Base-by-base conservation (phyloP, 2,329 filamentous ascomycete species). In the Ustilaginoidea virens region DNA sequence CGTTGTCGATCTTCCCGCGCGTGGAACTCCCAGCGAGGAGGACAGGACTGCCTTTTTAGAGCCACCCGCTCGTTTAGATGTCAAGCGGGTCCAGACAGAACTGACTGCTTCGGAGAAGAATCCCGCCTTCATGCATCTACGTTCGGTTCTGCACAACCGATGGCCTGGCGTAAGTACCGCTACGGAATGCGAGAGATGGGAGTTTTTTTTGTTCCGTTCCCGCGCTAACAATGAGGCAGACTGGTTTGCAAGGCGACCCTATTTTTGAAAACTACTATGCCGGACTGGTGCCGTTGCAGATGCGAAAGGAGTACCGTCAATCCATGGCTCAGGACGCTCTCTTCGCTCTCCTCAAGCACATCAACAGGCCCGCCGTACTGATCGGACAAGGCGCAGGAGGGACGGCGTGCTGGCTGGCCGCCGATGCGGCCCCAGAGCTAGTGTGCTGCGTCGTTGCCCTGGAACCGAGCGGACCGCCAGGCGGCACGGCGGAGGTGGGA, bases 391-490 rank as follows among this genome's bases (percentile, higher is more conserved):
- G 61, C 1, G 55, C 66, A 11, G 60, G 61, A 4, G 56, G 58
- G 1, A 49, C 49, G 8, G 55, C 56, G 33, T 56, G 51, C 7
- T 66, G 56, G 56, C 49, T 61, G 7, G 51, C 61, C 7, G 61
- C 58, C 2, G 68, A 74, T 37, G 44, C 47, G 3, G 43, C 55
- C 4, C 66, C 68, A 0, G 37, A 56, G 0, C 46, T 62, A 1
- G 58, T 71, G 2, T 55, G 55, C 13, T 58, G 48, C 1, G 55
- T 70, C 13, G 44, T 74, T 2, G 52, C 58, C 1, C 35, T 74
- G 9, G 69, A 73, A 38, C 67, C 67, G 0, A 43, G 49, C 4
- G 67, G 67, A 0, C 66, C 67, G 1, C 66, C 65, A 0, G 69
- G 63, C 37, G 51, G 48, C 8, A 39, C 29, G 1, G 28, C 30